Evolutionary conservation across 805 yeast genomes (phyloP).

Genomic region (Yarrowia sp.): DNA sequence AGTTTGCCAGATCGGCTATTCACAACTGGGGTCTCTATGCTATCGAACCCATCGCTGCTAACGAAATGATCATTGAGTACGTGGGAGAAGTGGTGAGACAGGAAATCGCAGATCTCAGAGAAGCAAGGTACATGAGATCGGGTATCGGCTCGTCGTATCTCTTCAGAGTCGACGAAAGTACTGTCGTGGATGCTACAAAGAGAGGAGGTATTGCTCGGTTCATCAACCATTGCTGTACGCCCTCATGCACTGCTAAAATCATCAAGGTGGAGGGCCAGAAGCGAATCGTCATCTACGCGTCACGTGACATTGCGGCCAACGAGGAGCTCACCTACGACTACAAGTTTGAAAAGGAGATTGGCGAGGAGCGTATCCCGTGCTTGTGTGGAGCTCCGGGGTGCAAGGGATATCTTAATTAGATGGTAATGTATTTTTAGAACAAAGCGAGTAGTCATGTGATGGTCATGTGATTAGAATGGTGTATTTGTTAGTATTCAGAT

Average conservation of each 20-base stretch:
- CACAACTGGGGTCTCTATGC: constrained; percentile 99
- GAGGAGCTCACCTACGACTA: constrained; percentile 91
- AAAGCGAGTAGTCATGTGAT: too few relatives aligned
- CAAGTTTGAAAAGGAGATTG: constrained; percentile 87
- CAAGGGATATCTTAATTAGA: constrained; percentile 82
- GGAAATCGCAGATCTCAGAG: constrained; percentile 91
- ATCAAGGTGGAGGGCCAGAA: constrained; percentile 92
- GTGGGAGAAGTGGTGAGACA: constrained; percentile 94
- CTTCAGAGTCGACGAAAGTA: constrained; percentile 88
- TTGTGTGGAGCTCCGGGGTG: constrained; percentile 94
- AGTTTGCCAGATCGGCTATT: constrained; percentile 95
- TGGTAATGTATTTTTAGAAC: constrained; percentile 13
- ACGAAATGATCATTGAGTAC: constrained; percentile 96
- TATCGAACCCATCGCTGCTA: constrained; percentile 88
- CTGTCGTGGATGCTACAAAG: constrained; percentile 95
- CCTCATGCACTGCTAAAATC: constrained; percentile 95
- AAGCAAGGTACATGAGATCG: constrained; percentile 74
- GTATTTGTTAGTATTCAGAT: too few relatives aligned
- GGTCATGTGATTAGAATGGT: too few relatives aligned
- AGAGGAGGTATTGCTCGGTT: constrained; percentile 92
- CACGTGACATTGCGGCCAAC: constrained; percentile 76
- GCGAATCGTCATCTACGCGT: constrained; percentile 91
- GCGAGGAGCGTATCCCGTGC: constrained; percentile 86
- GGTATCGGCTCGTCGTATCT: constrained; percentile 96
- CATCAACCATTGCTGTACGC: constrained; percentile 95